Conservation (phyloP, 306 rosid species). For the Citrullus colocynthis region DNA sequence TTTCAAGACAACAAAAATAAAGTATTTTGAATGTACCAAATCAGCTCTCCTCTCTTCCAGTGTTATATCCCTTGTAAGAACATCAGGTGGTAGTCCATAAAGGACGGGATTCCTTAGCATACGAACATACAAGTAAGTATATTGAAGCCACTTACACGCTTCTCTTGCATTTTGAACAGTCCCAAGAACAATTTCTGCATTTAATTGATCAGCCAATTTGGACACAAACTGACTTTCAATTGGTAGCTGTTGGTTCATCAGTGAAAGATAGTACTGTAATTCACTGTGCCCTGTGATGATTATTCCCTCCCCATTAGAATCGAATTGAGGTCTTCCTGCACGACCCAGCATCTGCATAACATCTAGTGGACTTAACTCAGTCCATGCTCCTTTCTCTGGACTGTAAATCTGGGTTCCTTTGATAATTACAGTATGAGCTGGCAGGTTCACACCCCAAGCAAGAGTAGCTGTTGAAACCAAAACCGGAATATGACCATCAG, state of each 20-base stretch:
- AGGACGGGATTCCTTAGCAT: conserved; percentile 73
- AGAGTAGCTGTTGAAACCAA: conserved; percentile 94
- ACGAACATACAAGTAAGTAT: conserved; percentile 73
- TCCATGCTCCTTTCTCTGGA: conserved; percentile 97
- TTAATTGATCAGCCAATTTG: conserved; percentile 81
- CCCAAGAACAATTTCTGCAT: conserved; percentile 89
- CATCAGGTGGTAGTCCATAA: conserved; percentile 68
- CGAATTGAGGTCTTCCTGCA: conserved; percentile 93
- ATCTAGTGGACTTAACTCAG: conserved; percentile 89
- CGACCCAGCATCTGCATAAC: conserved; percentile 98
- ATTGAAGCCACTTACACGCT: conserved; percentile 73
- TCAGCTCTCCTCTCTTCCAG: conserved; percentile 91
- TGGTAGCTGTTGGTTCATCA: conserved; percentile 91
- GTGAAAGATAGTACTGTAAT: conserved; percentile 83
- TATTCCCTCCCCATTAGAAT: conserved; percentile 82
- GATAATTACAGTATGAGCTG: conserved; percentile 83
- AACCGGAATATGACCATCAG: conserved; percentile 90
- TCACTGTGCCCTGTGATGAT: conserved; percentile 81
- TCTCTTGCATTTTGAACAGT: conserved; percentile 86
- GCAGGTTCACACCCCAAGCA: conserved; percentile 97
- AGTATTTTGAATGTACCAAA: conserved; percentile 39
- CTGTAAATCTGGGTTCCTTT: conserved; percentile 92
- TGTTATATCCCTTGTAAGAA: conserved; percentile 46
- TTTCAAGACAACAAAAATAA: background rate
- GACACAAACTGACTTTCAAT: conserved; percentile 92